Evolutionary conservation across 306 rosid species (phyloP).

Genomic region (Pyrus pyrifolia): DNA sequence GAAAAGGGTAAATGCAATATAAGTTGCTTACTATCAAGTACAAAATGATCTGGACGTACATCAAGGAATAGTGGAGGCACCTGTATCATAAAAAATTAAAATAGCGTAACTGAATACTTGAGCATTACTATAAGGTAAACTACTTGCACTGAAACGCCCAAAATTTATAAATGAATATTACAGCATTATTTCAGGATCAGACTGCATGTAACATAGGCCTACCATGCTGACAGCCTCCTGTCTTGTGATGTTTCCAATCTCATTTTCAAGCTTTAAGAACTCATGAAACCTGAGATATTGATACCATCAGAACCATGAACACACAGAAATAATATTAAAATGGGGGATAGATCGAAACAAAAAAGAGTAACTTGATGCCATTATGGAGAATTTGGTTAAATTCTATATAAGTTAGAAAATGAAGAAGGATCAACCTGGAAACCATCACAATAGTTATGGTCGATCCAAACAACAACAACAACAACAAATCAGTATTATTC

Average conservation of each 20-base stretch:
- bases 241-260: constrained; percentile 95
- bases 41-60: constrained; percentile 74
- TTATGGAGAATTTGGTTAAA: constrained; percentile 10
- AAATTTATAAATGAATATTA: constrained; percentile 4
- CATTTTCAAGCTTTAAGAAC: constrained; percentile 95
- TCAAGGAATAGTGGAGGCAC: constrained; percentile 97
- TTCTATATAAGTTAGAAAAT: background rate
- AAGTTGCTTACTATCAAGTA: constrained; percentile 85
- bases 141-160: background rate
- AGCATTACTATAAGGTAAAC: constrained; percentile 10
- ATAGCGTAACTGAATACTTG: background rate
- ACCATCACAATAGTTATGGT: constrained; percentile 2
- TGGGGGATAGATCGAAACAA: background rate
- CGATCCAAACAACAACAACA: too few species aligned
- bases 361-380: constrained; percentile 1
- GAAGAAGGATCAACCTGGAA: constrained; percentile 4
- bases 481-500: background rate
- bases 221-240: constrained; percentile 99
- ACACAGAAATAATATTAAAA: constrained; percentile 2
- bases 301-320: constrained; percentile 1
- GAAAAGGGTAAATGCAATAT: constrained; percentile 16
- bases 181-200: background rate
- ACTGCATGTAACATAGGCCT: constrained; percentile 26
- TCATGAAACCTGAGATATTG: constrained; percentile 74
- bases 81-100: constrained; percentile 33